Evolutionary conservation across 2,329 filamentous ascomycete genomes (phyloP).

Genomic region (Hymenoscyphus infarciens): DNA sequence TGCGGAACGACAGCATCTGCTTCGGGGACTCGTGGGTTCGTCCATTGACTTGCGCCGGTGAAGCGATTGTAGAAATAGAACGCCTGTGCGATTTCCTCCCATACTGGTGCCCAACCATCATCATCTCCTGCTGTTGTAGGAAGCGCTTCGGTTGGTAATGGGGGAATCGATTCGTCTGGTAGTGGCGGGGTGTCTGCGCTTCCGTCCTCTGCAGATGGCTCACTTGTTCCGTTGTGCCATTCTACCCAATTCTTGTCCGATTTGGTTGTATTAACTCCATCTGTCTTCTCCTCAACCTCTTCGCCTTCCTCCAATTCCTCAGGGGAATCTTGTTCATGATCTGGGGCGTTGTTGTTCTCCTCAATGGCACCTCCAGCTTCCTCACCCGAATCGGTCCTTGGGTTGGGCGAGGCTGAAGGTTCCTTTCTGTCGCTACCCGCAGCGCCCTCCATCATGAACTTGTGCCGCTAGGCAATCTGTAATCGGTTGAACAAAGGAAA

Average conservation of each 20-base stretch:
- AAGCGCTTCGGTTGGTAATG: slow-evolving; percentile 48
- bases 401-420: slow-evolving; percentile 6
- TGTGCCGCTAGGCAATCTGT: background rate
- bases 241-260: slow-evolving; percentile 18
- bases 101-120: slow-evolving; percentile 77
- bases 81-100: slow-evolving; percentile 64
- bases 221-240: slow-evolving; percentile 17
- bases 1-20: slow-evolving; percentile 22
- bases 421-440: background rate
- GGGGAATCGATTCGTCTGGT: slow-evolving; percentile 33
- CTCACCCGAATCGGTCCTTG: background rate
- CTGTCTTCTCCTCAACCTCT: slow-evolving; percentile 20
- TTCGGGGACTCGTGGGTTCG: slow-evolving; percentile 73
- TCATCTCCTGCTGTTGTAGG: slow-evolving; percentile 51
- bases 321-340: background rate
- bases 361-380: background rate
- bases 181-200: slow-evolving; percentile 42
- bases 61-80: slow-evolving; percentile 87
- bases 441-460: background rate
- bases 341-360: background rate
- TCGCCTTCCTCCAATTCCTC: slow-evolving; percentile 27
- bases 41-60: slow-evolving; percentile 74
- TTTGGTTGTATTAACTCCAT: slow-evolving; percentile 14
- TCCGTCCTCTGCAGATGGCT: slow-evolving; percentile 10
- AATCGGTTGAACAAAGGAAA: background rate